Evolutionary conservation across 1,284 basidiomycete species (phyloP), one percentile per base, ranked within the genome.

Genomic region (Xerocomus nothofagi): DNA sequence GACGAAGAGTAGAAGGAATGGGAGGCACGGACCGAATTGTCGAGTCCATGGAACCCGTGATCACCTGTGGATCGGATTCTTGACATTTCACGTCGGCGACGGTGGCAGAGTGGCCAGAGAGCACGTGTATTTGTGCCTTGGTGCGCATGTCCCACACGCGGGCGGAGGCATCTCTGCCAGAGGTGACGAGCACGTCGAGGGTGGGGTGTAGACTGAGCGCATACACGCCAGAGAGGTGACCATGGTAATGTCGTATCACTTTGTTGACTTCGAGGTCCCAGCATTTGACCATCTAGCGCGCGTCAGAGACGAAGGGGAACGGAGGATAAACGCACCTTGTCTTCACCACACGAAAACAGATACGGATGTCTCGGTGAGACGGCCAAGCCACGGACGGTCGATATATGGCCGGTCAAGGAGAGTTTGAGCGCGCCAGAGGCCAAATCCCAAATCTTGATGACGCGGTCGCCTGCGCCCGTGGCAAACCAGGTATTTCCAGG

Each of bases 91-190:
- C 94, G 58, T 91, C 90, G 8, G 94, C 93, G 39, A 99, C 88
- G 0, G 96, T 99, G 29, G 83, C 93, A 0, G 91, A 95, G 68
- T 99, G 96, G 0, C 97, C 96, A 0, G 91, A 75, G 20, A 99
- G 79, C 18, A 96, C 91, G 67, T 98, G 93, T 48, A 99, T 91
- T 66, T 95, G 92, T 18, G 93, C 89, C 66, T 98, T 94, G 27
- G 95, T 97, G 39, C 96, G 84, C 94, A 99, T 99, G 65, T 99
- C 96, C 96, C 96, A 99, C 0, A 98, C 95, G 50, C 97, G 85
- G 2, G 95, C 96, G 8, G 90, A 91, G 8, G 96, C 92, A 62
- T 99, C 97, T 61, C 96, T 86, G 38, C 97, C 96, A 4, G 91
- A 86, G 0, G 96, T 98, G 30, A 98, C 93, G 18, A 99, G 81